Conservation (phyloP, 1,284 basidiomycete genomes). For the Exobasidium rhododendri region DNA sequence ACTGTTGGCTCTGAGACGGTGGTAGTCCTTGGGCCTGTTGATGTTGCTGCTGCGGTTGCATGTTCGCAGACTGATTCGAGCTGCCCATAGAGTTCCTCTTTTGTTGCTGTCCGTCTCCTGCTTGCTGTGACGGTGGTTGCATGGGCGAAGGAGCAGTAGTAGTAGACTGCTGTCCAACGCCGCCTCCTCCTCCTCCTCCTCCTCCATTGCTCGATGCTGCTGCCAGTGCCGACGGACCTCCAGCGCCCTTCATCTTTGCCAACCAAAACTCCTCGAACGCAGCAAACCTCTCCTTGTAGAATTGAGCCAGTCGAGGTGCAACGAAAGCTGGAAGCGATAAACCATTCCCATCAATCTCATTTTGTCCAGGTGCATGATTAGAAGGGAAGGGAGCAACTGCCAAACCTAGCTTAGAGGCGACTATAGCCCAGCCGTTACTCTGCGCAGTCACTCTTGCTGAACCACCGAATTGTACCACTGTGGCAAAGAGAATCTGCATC, state of each 20-base stretch:
- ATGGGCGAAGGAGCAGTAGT: too few relatives aligned
- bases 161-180: slow-evolving; percentile 16
- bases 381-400: slow-evolving; percentile 31
- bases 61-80: too few relatives aligned
- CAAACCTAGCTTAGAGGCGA: slow-evolving; percentile 41
- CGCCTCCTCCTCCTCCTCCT: neutral
- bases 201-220: neutral
- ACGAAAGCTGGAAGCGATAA: slow-evolving; percentile 37
- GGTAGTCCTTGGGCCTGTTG: slow-evolving; percentile 3
- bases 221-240: neutral
- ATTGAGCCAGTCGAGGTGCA: slow-evolving; percentile 40
- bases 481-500: slow-evolving; percentile 38
- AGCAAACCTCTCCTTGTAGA: slow-evolving; percentile 38
- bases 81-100: too few relatives aligned
- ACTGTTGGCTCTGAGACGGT: slow-evolving; percentile 13
- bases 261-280: slow-evolving; percentile 49
- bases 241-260: slow-evolving; percentile 12
- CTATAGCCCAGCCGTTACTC: slow-evolving; percentile 38
- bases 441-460: slow-evolving; percentile 23
- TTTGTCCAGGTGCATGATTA: slow-evolving; percentile 11
- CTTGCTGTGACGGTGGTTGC: slow-evolving; percentile 22
- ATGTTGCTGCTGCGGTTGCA: slow-evolving; percentile 6
- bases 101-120: neutral
- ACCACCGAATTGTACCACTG: slow-evolving; percentile 39
- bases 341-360: slow-evolving; percentile 20